A percentile compares a stretch with the other conserved stretches of the same genome.
phyloP scores from a whole-genome alignment of 2,329 filamentous ascomycete genomes.

The Ustulina deusta region DNA sequence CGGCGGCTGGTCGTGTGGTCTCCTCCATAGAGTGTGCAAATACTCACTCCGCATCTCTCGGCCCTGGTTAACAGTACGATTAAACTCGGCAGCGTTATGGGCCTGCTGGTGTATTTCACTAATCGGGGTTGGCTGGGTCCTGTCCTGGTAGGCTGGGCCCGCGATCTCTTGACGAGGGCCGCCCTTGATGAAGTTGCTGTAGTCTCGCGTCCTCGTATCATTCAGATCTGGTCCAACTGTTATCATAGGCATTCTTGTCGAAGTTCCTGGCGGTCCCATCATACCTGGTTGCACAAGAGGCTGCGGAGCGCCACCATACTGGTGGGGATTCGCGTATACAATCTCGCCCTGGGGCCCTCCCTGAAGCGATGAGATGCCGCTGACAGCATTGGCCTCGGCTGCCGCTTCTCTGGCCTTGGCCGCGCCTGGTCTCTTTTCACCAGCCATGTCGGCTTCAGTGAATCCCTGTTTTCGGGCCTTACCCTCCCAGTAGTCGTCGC shows the following conservation, averaged over 20 bases:
- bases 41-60: constrained; percentile 83
- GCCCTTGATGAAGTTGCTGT: constrained; percentile 79
- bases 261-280: constrained; percentile 72
- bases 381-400: constrained; percentile 70
- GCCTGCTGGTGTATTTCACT: constrained; percentile 87
- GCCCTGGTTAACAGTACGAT: constrained; percentile 83
- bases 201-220: constrained; percentile 82
- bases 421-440: constrained; percentile 94
- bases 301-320: constrained; percentile 75
- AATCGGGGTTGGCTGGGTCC: constrained; percentile 79
- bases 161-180: constrained; percentile 90
- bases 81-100: constrained; percentile 89
- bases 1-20: constrained; percentile 81
- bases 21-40: constrained; percentile 83
- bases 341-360: constrained; percentile 84
- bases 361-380: constrained; percentile 65
- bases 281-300: constrained; percentile 79
- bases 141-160: constrained; percentile 88
- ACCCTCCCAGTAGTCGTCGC: constrained; percentile 98
- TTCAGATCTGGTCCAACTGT: constrained; percentile 82
- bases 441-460: constrained; percentile 94
- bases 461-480: constrained; percentile 98
- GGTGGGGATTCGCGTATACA: constrained; percentile 83
- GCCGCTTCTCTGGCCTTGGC: constrained; percentile 88
- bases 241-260: constrained; percentile 85